Base-by-base conservation (phyloP, 768 basidiomycete species). In the Calocybe cyanea region DNA sequence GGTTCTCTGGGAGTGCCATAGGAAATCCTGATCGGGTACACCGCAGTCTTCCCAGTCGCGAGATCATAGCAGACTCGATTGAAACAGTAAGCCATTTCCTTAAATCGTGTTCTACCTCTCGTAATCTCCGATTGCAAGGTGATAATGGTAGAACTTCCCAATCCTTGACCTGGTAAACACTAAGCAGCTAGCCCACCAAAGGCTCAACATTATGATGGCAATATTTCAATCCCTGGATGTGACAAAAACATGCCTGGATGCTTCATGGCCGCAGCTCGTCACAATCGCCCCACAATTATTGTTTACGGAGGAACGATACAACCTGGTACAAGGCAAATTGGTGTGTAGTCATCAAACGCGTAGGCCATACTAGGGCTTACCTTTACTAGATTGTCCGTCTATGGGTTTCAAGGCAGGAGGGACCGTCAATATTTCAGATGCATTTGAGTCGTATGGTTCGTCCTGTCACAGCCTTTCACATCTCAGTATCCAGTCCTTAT, bases 171-270 rank as follows among this genome's bases (percentile, higher is more conserved):
- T 6, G 25, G 5, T 28, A 5, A 5, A 5, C 5, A 28, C 25
- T 28, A 17, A 42, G 21, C 44, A 28, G 5, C 41, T 10, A 33
- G 36, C 9, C 14, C 24, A 24, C 38, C 20, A 5, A 45, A 87
- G 87, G 87, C 88, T 17, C 90, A 92, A 69, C 81, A 90, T 57
- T 92, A 92, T 55, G 91, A 93, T 50, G 90, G 80, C 10, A 90
- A 91, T 57, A 89, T 92, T 54, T 80, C 86, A 4, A 75, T 92
- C 43, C 91, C 91, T 14, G 89, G 90, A 45, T 92, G 90, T 53
- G 90, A 92, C 65, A 92, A 92, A 70, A 92, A 92, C 59, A 92
- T 92, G 91, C 90, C 90, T 7, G 91, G 88, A 14, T 87, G 85
- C 59, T 72, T 91, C 46, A 89, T 93, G 59, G 91, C 91, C 13